Evolutionary conservation across 2,329 filamentous ascomycete genomes (phyloP).

Genomic region (Exophiala spinifera): DNA sequence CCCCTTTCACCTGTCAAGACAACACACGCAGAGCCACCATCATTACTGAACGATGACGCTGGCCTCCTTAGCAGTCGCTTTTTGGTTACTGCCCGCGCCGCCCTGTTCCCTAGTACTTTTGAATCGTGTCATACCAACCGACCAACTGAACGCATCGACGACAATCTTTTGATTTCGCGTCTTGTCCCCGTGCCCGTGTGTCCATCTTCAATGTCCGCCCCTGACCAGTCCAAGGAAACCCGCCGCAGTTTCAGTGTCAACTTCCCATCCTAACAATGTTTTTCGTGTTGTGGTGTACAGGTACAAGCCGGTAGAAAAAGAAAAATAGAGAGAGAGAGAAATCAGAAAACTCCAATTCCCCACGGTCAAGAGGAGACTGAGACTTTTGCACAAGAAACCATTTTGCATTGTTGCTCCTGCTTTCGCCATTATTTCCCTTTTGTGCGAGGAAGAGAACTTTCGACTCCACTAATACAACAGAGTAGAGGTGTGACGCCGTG

Average conservation of each 20-base stretch:
- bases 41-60: no score
- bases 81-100: no score
- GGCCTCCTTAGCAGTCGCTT: no score
- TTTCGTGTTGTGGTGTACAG: constrained; percentile 21
- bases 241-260: constrained; percentile 3
- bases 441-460: constrained; percentile 13
- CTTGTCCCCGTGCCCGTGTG: neutral
- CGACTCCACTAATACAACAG: constrained; percentile 21
- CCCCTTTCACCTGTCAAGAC: no score
- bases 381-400: constrained; percentile 7
- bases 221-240: neutral
- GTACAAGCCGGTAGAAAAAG: constrained; percentile 16
- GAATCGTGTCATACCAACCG: neutral
- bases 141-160: neutral
- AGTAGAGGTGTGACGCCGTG: constrained; percentile 10
- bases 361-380: constrained; percentile 8
- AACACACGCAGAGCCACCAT: no score
- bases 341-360: constrained; percentile 10
- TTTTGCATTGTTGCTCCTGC: constrained; percentile 14
- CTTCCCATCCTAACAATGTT: constrained; percentile 1
- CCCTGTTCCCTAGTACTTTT: constrained; percentile 6
- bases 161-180: neutral
- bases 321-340: constrained; percentile 3
- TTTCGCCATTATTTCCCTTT: constrained; percentile 15
- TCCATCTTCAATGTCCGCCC: constrained; percentile 6